These are phyloP conservation scores for Saxispiralis lemnorum DNA, from an alignment of 495 filamentous ascomycete species.

Conservation along the genomic window DNA sequence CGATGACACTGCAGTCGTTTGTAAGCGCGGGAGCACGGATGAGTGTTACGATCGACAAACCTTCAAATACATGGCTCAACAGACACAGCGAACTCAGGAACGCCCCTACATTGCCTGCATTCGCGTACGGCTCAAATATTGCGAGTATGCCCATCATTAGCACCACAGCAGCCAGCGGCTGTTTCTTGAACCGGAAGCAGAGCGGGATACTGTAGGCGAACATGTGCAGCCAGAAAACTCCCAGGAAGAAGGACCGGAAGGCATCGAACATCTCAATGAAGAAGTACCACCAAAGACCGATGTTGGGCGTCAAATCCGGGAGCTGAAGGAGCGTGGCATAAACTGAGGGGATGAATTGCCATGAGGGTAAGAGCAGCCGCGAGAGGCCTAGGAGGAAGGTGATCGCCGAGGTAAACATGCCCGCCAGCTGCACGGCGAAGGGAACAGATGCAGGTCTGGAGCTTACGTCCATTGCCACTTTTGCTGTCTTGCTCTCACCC, in stretches of 20 bases:
- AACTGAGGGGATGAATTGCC: slow-evolving; percentile 70
- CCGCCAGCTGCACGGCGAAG: slow-evolving; percentile 8
- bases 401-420: slow-evolving; percentile 25
- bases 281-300: slow-evolving; percentile 98
- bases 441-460: not conserved
- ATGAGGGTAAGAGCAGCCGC: slow-evolving; percentile 54
- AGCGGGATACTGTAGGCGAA: slow-evolving; percentile 71
- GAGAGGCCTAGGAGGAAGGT: slow-evolving; percentile 50
- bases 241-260: slow-evolving; percentile 91
- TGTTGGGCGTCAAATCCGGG: slow-evolving; percentile 84
- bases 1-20: not conserved
- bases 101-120: slow-evolving; percentile 67
- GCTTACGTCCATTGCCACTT: slow-evolving; percentile 14
- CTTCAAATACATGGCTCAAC: slow-evolving; percentile 84
- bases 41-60: slow-evolving; percentile 31
- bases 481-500: slow-evolving; percentile 7
- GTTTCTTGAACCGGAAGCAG: slow-evolving; percentile 38
- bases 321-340: slow-evolving; percentile 85
- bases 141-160: slow-evolving; percentile 72
- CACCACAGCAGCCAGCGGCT: slow-evolving; percentile 71
- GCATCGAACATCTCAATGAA: slow-evolving; percentile 99
- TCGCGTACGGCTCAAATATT: slow-evolving; percentile 92
- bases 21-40: not conserved
- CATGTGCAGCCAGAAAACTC: slow-evolving; percentile 92
- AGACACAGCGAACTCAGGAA: slow-evolving; percentile 69